phyloP scores from a whole-genome alignment of 805 yeast genomes.

The Spathaspora passalidarum region DNA sequence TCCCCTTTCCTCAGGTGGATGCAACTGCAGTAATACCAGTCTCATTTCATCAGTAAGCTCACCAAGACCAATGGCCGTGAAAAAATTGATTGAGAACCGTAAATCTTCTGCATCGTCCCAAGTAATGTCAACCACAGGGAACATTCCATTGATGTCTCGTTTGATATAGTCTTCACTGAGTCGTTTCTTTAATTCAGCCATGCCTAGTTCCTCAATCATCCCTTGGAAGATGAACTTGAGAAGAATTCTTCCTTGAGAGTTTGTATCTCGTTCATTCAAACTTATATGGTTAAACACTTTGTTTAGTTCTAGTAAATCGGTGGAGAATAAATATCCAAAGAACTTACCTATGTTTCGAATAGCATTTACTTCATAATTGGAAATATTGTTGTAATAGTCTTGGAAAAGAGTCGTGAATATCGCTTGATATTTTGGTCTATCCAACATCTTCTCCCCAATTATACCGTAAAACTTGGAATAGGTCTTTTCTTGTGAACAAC shows the following conservation, averaged over 20 bases:
- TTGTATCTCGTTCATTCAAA: conserved; percentile 69
- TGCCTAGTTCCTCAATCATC: conserved; percentile 73
- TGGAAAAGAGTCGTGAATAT: conserved; percentile 50
- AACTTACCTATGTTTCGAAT: conserved; percentile 77
- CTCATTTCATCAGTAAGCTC: conserved; percentile 81
- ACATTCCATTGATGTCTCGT: conserved; percentile 52
- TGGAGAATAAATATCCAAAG: conserved; percentile 80
- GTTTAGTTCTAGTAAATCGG: conserved; percentile 63
- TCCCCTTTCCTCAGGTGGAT: conserved; percentile 14
- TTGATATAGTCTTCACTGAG: conserved; percentile 48
- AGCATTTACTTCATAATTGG: conserved; percentile 68
- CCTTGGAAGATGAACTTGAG: conserved; percentile 79
- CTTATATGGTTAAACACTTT: conserved; percentile 51
- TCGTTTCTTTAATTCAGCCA: conserved; percentile 45
- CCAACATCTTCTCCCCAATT: conserved; percentile 55
- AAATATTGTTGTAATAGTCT: conserved; percentile 54
- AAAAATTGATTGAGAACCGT: conserved; percentile 81
- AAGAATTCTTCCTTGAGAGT: conserved; percentile 78
- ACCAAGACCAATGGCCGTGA: conserved; percentile 91
- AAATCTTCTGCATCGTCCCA: conserved; percentile 46
- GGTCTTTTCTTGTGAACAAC: conserved; percentile 82
- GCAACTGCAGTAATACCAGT: conserved; percentile 37
- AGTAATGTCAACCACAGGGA: conserved; percentile 48
- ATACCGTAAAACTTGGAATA: conserved; percentile 84
- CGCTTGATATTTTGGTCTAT: background rate